A percentile compares a stretch with the other conserved stretches of the same genome.
Evolutionary conservation across 2,329 filamentous ascomycete species (phyloP).

Genomic region (Elsinoe arachidis): DNA sequence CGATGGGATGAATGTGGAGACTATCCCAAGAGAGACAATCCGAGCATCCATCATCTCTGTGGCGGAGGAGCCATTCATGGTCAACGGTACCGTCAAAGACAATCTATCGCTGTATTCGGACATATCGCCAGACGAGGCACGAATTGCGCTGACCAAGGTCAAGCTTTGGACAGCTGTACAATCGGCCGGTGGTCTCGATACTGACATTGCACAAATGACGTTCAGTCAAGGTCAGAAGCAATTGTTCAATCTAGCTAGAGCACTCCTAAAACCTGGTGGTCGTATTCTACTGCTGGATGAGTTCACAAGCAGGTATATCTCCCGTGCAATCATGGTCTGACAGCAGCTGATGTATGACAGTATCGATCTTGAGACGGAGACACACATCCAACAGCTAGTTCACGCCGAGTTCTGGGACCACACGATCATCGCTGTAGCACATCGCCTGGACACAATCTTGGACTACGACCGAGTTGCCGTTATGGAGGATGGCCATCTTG

Average conservation of each 20-base stretch:
- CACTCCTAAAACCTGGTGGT: constrained; percentile 31
- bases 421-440: constrained; percentile 52
- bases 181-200: constrained; percentile 31
- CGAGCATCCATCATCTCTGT: constrained; percentile 39
- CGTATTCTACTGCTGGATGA: constrained; percentile 34
- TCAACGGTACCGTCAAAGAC: constrained; percentile 39
- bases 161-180: constrained; percentile 27
- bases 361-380: constrained; percentile 8
- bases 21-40: constrained; percentile 35
- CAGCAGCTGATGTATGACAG: not conserved
- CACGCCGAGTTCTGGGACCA: constrained; percentile 40
- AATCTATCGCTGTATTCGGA: constrained; percentile 40
- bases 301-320: constrained; percentile 14
- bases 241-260: constrained; percentile 41
- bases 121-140: constrained; percentile 25
- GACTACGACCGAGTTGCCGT: constrained; percentile 46
- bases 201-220: constrained; percentile 25
- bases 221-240: constrained; percentile 43
- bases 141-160: constrained; percentile 37
- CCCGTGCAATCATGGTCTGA: no score
- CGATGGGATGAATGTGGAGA: constrained; percentile 40
- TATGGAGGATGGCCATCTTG: constrained; percentile 41
- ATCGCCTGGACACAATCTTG: constrained; percentile 48
- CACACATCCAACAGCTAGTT: not conserved
- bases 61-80: constrained; percentile 45